These are phyloP conservation scores for Arachis monticola DNA, from an alignment of 331 rosid species.

Conservation along the genomic window DNA sequence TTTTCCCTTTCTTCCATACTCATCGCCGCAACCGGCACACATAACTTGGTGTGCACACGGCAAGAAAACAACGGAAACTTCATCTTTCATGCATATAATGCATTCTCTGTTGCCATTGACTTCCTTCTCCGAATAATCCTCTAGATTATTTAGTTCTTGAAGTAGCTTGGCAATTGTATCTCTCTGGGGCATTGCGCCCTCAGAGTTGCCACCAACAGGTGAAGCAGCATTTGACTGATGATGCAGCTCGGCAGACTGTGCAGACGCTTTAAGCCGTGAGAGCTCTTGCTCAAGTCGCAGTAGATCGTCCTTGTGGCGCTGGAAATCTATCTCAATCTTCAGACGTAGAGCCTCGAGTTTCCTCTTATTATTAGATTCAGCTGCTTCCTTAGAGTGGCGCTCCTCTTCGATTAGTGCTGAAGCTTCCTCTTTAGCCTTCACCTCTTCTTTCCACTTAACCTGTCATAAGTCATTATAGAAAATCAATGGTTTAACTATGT, in stretches of 20 bases:
- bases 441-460: slow-evolving; percentile 78
- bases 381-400: slow-evolving; percentile 73
- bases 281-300: slow-evolving; percentile 90
- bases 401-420: slow-evolving; percentile 69
- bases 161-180: slow-evolving; percentile 87
- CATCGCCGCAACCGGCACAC: slow-evolving; percentile 82
- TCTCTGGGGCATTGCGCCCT: slow-evolving; percentile 59
- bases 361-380: slow-evolving; percentile 73
- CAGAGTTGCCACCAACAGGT: slow-evolving; percentile 48
- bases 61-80: slow-evolving; percentile 89
- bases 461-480: slow-evolving; percentile 42
- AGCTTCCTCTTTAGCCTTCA: slow-evolving; percentile 82
- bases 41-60: slow-evolving; percentile 96
- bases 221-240: slow-evolving; percentile 51
- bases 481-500: slow-evolving; percentile 22
- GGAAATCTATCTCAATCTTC: slow-evolving; percentile 92
- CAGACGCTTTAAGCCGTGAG: slow-evolving; percentile 66
- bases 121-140: slow-evolving; percentile 71
- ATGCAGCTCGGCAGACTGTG: slow-evolving; percentile 55
- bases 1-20: slow-evolving; percentile 67
- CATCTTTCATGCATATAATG: slow-evolving; percentile 81
- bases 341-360: slow-evolving; percentile 80
- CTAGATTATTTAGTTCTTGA: slow-evolving; percentile 68
- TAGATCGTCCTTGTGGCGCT: slow-evolving; percentile 93
- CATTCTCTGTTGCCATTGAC: slow-evolving; percentile 66